Base-by-base conservation (phyloP, 2,329 filamentous ascomycete species). In the Thelonectria blattea region DNA sequence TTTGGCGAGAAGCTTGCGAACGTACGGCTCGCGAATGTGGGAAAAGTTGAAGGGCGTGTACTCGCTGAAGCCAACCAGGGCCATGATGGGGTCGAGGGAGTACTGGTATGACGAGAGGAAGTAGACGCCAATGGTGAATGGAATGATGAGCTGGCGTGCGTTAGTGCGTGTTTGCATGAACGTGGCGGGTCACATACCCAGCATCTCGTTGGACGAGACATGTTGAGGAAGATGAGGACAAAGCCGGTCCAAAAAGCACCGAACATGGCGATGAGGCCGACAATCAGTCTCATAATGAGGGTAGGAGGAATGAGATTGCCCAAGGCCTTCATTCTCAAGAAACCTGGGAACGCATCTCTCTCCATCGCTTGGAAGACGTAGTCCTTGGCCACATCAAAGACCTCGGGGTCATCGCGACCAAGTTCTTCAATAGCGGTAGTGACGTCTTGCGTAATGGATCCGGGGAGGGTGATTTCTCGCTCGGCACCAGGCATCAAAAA, bases 321-420 rank as follows among this genome's bases (percentile, higher is more conserved):
- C 22, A 99, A 83, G 3, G 95, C 95, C 79, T 98, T 98, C 79
- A 92, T 92, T 73, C 94, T 87, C 60, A 99, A 83, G 78, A 99
- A 99, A 1, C 94, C 94, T 1, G 96, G 95, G 74, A 97, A 99
- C n/a, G 96, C 95, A 79, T 99, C 95, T 57, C 96, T 88, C 79
- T 99, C 96, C 95, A 99, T 99, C 34, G 96, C 96, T 78, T 99
- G 96, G 77, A 98, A 99, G 64, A 98, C 95, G 75, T 98, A 99
- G 79, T 99, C 95, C 81, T 99, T 99, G 56, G 95, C 95, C 18
- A 92, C 88, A 74, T 98, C 95, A 71, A 99, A 99, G 12, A 99
- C 91, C 76, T 99, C 95, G 0, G 95, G 95, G 73, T 99, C 95
- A 71, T 98, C 95, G 69, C 95, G 88, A 47, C 92, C 92, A 65